These are phyloP conservation scores for Neurospora pannonica DNA, from an alignment of 495 filamentous ascomycete genomes.

Conservation along the genomic window DNA sequence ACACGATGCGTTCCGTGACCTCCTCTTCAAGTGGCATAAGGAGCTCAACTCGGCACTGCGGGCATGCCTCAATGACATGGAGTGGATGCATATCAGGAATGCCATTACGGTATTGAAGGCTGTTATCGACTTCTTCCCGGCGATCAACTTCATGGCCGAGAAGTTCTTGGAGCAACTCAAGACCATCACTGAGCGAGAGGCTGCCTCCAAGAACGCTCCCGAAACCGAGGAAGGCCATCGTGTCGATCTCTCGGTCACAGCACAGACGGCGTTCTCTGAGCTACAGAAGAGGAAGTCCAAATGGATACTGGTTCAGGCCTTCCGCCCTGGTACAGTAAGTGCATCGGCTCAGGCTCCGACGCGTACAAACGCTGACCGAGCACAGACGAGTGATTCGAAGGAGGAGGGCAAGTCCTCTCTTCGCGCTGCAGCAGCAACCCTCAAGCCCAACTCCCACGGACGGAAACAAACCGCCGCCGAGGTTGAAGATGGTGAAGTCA, in stretches of 20 bases:
- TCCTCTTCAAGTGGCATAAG: constrained; percentile 86
- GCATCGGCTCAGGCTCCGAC: constrained; percentile 19
- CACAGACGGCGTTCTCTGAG: constrained; percentile 73
- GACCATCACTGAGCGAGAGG: constrained; percentile 65
- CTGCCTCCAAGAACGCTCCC: constrained; percentile 43
- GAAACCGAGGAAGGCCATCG: constrained; percentile 56
- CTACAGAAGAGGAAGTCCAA: constrained; percentile 67
- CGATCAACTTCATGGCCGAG: constrained; percentile 77
- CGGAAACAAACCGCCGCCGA: constrained; percentile 37
- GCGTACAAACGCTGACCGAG: constrained; percentile 12
- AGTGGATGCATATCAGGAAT: constrained; percentile 98
- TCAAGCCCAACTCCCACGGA: constrained; percentile 29
- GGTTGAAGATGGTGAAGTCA: constrained; percentile 73
- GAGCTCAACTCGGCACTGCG: constrained; percentile 65
- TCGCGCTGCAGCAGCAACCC: constrained; percentile 36
- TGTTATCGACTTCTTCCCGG: constrained; percentile 70
- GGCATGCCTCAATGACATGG: constrained; percentile 63
- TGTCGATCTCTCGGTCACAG: constrained; percentile 83
- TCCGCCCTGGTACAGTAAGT: constrained; percentile 45
- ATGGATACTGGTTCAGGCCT: constrained; percentile 83
- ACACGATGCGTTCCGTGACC: constrained; percentile 74
- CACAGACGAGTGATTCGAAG: constrained; percentile 29
- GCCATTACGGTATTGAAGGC: constrained; percentile 84
- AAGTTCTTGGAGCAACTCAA: constrained; percentile 60
- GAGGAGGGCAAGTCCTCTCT: constrained; percentile 27